These are phyloP conservation scores for Monilinia vaccinii-corymbosi DNA, from an alignment of 2,329 filamentous ascomycete species.

Conservation along the genomic window DNA sequence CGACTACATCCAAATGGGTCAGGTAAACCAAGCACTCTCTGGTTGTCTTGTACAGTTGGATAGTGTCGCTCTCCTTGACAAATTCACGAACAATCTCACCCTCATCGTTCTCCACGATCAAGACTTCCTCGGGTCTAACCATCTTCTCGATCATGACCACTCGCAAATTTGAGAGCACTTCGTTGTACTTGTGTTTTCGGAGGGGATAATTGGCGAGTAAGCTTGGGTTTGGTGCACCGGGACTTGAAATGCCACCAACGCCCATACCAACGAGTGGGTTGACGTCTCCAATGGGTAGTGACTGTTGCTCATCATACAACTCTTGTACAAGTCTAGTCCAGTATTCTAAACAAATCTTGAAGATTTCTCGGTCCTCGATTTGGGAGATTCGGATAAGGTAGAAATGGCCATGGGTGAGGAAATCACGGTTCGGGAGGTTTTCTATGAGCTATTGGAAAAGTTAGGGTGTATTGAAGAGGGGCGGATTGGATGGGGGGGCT, in stretches of 20 bases:
- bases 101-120: conserved; percentile 99
- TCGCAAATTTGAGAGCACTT: conserved; percentile 86
- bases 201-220: conserved; percentile 86
- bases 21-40: conserved; percentile 94
- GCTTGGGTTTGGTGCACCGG: conserved; percentile 75
- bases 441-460: conserved; percentile 63
- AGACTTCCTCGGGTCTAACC: conserved; percentile 93
- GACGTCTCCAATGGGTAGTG: conserved; percentile 83
- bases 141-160: conserved; percentile 99
- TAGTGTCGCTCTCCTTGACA: conserved; percentile 98
- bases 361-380: conserved; percentile 97
- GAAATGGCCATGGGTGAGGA: conserved; percentile 90
- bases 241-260: conserved; percentile 59
- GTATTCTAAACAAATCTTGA: conserved; percentile 98
- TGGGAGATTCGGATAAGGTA: conserved; percentile 97
- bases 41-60: conserved; percentile 98
- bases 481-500: conserved; percentile 21
- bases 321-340: conserved; percentile 98
- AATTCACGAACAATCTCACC: conserved; percentile 98
- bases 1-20: conserved; percentile 92
- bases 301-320: conserved; percentile 98
- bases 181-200: conserved; percentile 95
- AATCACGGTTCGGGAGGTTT: conserved; percentile 90
- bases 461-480: conserved; percentile 13
- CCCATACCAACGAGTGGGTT: conserved; percentile 82